Percentiles rank a stretch among this genome's conserved stretches.
Evolutionary conservation across 371 early-diverging fungal genomes (phyloP).

Genomic region (Conidiobolus incongruus): DNA sequence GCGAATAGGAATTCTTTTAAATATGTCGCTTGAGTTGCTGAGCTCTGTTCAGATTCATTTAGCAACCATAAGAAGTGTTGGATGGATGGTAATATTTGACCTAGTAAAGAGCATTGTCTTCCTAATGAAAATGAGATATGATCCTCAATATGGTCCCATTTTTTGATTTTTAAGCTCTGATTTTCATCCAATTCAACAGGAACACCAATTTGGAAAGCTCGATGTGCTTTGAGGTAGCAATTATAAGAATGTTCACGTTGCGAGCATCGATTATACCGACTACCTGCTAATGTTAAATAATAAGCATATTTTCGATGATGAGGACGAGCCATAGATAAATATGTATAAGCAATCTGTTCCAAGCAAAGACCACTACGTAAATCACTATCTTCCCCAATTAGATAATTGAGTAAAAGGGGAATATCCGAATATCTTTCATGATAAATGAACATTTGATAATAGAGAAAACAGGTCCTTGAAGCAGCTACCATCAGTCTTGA

Average conservation of each 20-base stretch:
- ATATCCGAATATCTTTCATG: slow-evolving; percentile 42
- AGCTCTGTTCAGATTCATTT: slow-evolving; percentile 30
- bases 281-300: slow-evolving; percentile 68
- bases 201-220: too few relatives aligned
- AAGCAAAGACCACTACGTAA: slow-evolving; percentile 51
- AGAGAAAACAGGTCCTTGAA: slow-evolving; percentile 22
- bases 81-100: slow-evolving; percentile 24
- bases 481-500: slow-evolving; percentile 27
- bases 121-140: slow-evolving; percentile 74
- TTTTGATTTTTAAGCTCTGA: slow-evolving; percentile 12
- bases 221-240: slow-evolving; percentile 50
- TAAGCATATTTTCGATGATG: slow-evolving; percentile 69
- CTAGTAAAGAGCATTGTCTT: slow-evolving; percentile 39
- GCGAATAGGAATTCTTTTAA: slow-evolving; percentile 43
- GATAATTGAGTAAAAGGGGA: slow-evolving; percentile 33
- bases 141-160: slow-evolving; percentile 63
- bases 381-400: slow-evolving; percentile 50
- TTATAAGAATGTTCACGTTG: slow-evolving; percentile 50
- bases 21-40: slow-evolving; percentile 43
- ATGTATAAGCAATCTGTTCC: slow-evolving; percentile 76
- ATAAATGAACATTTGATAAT: slow-evolving; percentile 54
- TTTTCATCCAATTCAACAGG: neutral
- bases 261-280: slow-evolving; percentile 43
- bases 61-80: slow-evolving; percentile 40
- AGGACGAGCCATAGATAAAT: slow-evolving; percentile 24